Percentiles rank a stretch among this genome's conserved stretches.
Conservation (phyloP, 257 asterid genomes). For the Forsythia viridissima region DNA sequence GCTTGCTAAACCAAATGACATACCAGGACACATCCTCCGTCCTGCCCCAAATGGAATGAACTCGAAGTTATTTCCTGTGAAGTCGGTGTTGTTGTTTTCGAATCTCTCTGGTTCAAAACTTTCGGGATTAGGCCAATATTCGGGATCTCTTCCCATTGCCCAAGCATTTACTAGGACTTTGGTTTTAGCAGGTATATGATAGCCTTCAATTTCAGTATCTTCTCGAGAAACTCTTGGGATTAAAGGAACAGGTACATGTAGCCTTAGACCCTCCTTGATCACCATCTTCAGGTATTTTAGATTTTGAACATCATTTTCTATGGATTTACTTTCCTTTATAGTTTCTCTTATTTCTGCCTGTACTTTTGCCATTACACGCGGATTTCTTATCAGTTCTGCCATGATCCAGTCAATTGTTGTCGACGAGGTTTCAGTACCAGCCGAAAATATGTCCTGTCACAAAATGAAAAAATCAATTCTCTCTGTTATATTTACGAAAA, state of each 20-base stretch:
- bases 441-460: slow-evolving; percentile 17
- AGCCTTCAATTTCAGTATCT: slow-evolving; percentile 18
- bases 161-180: slow-evolving; percentile 21
- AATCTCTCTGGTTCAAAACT: no score
- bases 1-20: no score
- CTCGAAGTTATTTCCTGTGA: slow-evolving; percentile 2
- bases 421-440: slow-evolving; percentile 17
- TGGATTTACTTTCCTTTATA: neutral
- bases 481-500: no score
- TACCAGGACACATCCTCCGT: neutral
- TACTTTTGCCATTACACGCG: no score
- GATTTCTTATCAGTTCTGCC: no score
- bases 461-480: neutral
- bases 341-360: neutral
- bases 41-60: slow-evolving; percentile 21
- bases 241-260: slow-evolving; percentile 24
- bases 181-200: slow-evolving; percentile 16
- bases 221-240: neutral
- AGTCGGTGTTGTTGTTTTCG: slow-evolving; percentile 1
- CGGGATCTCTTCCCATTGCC: no score
- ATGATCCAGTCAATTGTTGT: slow-evolving; percentile 4
- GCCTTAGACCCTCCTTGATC: slow-evolving; percentile 12
- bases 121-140: no score
- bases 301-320: slow-evolving; percentile 1
- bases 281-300: slow-evolving; percentile 12